Evolutionary conservation across 2,329 filamentous ascomycete species (phyloP).

Genomic region (Cytospora leucostoma): DNA sequence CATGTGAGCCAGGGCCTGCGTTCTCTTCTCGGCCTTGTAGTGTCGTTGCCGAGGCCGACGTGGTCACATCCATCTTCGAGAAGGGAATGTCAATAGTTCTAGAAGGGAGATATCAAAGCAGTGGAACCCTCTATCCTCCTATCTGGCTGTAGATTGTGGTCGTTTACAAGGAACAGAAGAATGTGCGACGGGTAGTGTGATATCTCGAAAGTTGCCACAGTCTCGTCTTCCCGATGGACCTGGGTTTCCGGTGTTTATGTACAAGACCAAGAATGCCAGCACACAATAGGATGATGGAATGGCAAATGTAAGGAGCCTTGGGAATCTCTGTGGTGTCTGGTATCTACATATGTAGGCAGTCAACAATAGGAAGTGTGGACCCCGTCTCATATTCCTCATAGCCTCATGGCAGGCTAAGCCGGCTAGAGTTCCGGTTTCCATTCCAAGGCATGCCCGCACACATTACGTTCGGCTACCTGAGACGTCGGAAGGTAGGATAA

Average conservation of each 20-base stretch:
- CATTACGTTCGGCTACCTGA: conserved; percentile 4
- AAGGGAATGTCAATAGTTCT: background rate
- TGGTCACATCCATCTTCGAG: background rate
- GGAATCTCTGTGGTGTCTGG: background rate
- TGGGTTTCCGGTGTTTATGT: background rate
- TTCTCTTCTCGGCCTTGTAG: conserved; percentile 7
- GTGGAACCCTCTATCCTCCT: background rate
- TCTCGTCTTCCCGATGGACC: background rate
- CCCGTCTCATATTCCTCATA: conserved; percentile 6
- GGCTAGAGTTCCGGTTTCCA: conserved; percentile 8
- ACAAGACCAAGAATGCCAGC: background rate
- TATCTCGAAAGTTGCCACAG: background rate
- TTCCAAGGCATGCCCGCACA: conserved; percentile 5
- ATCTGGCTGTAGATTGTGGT: background rate
- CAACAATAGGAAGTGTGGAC: background rate
- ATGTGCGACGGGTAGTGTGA: background rate
- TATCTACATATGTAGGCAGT: conserved; percentile 2
- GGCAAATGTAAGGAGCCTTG: background rate
- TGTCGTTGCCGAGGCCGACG: conserved; percentile 4
- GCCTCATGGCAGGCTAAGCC: conserved; percentile 6
- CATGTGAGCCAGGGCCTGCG: background rate
- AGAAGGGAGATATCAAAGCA: background rate
- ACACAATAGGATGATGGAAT: background rate
- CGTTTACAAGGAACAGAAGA: background rate
- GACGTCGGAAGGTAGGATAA: background rate